Percentiles rank a stretch among this genome's conserved stretches.
Conservation (phyloP, 495 filamentous ascomycete genomes). For the Ramalina intermedia region DNA sequence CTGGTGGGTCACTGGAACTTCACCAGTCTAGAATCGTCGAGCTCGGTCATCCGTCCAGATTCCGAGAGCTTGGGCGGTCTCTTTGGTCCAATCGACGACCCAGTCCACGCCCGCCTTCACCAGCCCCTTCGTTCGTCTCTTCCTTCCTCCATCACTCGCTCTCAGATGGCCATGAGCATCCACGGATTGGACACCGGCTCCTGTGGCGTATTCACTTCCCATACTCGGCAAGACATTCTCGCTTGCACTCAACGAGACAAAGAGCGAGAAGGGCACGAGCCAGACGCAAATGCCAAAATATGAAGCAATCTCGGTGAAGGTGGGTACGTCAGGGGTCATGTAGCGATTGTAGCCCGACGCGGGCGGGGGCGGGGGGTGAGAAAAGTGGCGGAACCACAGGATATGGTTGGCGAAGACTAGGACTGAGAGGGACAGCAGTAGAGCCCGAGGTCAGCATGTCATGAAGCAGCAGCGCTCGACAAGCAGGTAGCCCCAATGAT, state of each 20-base stretch:
- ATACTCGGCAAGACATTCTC: constrained; percentile 92
- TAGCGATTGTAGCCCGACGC: constrained; percentile 21
- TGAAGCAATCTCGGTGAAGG: constrained; percentile 87
- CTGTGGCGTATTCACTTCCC: constrained; percentile 50
- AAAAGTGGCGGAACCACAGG: constrained; percentile 93
- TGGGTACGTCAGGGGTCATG: constrained; percentile 52
- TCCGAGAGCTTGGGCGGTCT: constrained; percentile 59
- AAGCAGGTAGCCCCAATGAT: too few species aligned
- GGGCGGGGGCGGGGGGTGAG: constrained; percentile 29
- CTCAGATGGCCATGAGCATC: constrained; percentile 28
- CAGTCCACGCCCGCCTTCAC: constrained; percentile 78
- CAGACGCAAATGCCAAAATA: constrained; percentile 96
- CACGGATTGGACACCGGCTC: constrained; percentile 24
- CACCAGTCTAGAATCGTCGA: constrained; percentile 23
- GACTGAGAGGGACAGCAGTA: constrained; percentile 22
- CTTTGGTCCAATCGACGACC: constrained; percentile 54
- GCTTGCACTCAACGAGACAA: constrained; percentile 80
- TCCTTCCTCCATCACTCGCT: constrained; percentile 22
- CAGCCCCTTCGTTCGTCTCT: constrained; percentile 43
- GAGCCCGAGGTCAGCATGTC: too few species aligned
- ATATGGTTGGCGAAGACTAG: constrained; percentile 89
- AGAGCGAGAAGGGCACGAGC: constrained; percentile 90
- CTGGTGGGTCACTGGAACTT: too few species aligned
- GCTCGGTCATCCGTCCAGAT: constrained; percentile 43
- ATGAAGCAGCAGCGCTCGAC: too few species aligned